Base-by-base conservation (phyloP, 148 eudicot species). In the Rhododendron williamsianum region DNA sequence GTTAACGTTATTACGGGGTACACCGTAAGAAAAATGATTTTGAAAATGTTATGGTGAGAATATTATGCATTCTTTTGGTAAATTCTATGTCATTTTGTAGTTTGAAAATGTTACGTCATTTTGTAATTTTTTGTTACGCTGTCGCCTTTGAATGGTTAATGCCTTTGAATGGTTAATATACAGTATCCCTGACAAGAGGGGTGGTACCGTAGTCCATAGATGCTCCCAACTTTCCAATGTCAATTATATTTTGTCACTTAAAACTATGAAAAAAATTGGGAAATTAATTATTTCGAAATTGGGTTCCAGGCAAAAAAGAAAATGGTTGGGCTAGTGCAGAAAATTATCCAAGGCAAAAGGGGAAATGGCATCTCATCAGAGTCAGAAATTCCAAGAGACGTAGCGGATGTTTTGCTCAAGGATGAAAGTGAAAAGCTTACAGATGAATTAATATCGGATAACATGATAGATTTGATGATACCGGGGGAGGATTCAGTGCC, bases 401-500 rank as follows among this genome's bases (percentile, higher is more conserved):
- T 94, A 27, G 87, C 90, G 18, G 99, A 94, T 80, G 96, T 92
- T n/a, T 84, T 96, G 87, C 84, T 96, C 19, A 91, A 81, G 54
- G 94, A 94, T 82, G 88, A 85, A 74, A 93, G 94, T 86, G 97
- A 93, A 80, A 78, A 88, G 79, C 89, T 96, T 67, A 93, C 94
- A 84, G 97, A 96, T 78, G 94, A 95, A 36, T 60, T 96, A 71
- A 93, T 96, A 81, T 92, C 97, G 0, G 94, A 95, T 86, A 96
- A 96, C 80, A 92, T 96, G 88, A 92, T 95, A 84, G 99, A 96
- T 84, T 93, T 96, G 90, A 96, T 96, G 98, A 96, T 96, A 23
- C 99, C 99, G 0, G 99, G 99, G 11, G 94, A 96, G 85, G 99
- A 96, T 90, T 96, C 99, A 0, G 98, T 96, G 6, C 99, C 99